Percentiles rank a stretch among this genome's conserved stretches.
phyloP scores from a whole-genome alignment of 495 filamentous ascomycete species.

The Pseudomonodictys pantanalensis region DNA sequence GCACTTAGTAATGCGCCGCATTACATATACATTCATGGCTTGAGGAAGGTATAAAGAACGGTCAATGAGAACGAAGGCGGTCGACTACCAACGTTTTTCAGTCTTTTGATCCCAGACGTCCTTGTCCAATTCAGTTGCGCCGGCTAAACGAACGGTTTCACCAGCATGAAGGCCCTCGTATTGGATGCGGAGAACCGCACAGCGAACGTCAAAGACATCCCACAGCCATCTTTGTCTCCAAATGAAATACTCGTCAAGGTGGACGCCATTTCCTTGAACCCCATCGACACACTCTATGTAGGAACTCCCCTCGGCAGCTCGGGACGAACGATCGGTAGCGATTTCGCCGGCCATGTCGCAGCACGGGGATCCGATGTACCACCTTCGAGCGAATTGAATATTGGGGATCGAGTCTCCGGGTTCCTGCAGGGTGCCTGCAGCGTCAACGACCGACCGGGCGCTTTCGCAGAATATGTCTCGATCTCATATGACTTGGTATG shows the following conservation, averaged over 20 bases:
- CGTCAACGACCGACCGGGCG: conserved; percentile 40
- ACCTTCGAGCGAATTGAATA: conserved; percentile 9
- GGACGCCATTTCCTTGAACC: conserved; percentile 34
- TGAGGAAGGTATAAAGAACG: no score
- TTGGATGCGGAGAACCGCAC: conserved; percentile 36
- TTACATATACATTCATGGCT: no score
- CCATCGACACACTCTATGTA: conserved; percentile 42
- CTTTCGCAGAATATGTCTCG: conserved; percentile 46
- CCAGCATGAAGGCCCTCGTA: conserved; percentile 35
- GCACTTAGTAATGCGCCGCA: no score
- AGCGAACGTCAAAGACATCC: conserved; percentile 33
- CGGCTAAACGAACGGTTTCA: not conserved
- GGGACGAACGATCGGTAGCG: conserved; percentile 44
- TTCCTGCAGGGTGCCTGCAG: conserved; percentile 43
- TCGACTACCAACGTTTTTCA: no score
- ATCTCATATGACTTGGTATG: conserved; percentile 41
- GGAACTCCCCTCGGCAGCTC: conserved; percentile 36
- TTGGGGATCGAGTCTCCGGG: conserved; percentile 32
- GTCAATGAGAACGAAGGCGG: no score
- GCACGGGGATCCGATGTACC: conserved; percentile 17
- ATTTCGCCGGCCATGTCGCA: conserved; percentile 47
- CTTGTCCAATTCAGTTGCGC: not conserved
- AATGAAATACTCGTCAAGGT: conserved; percentile 32
- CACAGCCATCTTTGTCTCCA: conserved; percentile 24
- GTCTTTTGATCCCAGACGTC: no score